phyloP scores from a whole-genome alignment of 1,284 basidiomycete species.

The Golubevia sp. region DNA sequence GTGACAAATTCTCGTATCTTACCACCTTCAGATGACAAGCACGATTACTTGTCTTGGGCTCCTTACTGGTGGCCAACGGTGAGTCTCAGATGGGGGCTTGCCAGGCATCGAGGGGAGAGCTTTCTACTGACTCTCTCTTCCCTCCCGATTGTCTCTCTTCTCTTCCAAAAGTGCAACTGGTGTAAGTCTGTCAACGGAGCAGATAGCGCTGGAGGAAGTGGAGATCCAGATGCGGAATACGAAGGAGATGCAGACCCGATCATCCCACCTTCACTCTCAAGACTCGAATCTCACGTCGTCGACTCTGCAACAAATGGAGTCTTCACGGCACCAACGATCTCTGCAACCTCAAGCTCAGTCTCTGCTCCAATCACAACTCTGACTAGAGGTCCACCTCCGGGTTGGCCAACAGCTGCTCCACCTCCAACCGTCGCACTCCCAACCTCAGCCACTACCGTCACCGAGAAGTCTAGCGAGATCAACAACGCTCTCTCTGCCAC shows the following conservation, averaged over 20 bases:
- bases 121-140: background rate
- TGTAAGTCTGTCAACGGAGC: background rate
- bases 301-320: background rate
- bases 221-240: background rate
- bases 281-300: background rate
- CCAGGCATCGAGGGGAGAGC: background rate
- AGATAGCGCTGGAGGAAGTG: background rate
- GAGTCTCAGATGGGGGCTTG: background rate
- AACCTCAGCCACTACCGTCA: background rate
- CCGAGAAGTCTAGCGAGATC: background rate
- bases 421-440: background rate
- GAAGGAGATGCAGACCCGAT: background rate
- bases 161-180: background rate
- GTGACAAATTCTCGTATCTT: constrained; percentile 4
- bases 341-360: background rate
- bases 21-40: constrained; percentile 7
- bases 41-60: constrained; percentile 14
- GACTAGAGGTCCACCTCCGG: background rate
- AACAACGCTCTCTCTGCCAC: background rate
- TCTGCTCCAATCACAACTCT: background rate
- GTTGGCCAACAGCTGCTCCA: background rate
- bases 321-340: background rate
- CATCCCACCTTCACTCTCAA: background rate
- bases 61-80: constrained; percentile 17
- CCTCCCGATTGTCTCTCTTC: background rate